Conservation (phyloP, 192 early-diverging fungal genomes). For the Gigaspora rosea region DNA sequence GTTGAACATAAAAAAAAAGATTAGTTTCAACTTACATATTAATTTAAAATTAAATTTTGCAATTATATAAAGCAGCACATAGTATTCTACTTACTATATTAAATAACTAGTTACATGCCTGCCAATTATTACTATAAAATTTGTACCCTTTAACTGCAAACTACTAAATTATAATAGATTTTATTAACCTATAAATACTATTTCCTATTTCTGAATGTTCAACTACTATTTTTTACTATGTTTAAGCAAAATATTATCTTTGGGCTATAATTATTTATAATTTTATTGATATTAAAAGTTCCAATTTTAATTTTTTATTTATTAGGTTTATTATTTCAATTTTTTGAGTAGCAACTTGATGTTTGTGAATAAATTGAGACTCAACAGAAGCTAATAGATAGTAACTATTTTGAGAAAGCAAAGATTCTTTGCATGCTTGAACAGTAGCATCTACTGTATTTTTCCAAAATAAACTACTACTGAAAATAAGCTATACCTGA, state of each 20-base stretch:
- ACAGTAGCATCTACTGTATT: conserved; percentile 13
- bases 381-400: neutral
- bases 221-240: neutral
- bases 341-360: neutral
- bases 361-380: neutral
- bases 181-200: neutral
- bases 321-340: neutral
- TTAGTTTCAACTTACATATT: no score
- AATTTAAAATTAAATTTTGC: no score
- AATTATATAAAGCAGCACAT: no score
- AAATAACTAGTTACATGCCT: no score
- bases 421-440: neutral
- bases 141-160: no score
- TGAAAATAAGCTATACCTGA: no score
- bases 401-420: neutral
- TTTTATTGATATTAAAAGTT: neutral
- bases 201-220: neutral
- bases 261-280: neutral
- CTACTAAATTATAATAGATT: neutral
- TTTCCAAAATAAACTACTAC: no score
- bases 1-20: no score
- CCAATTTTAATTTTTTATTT: no score
- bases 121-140: no score
- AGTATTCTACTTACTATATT: no score
- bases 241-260: neutral